phyloP scores from a whole-genome alignment of 2,329 filamentous ascomycete species.

The Periconia macrospinosa region DNA sequence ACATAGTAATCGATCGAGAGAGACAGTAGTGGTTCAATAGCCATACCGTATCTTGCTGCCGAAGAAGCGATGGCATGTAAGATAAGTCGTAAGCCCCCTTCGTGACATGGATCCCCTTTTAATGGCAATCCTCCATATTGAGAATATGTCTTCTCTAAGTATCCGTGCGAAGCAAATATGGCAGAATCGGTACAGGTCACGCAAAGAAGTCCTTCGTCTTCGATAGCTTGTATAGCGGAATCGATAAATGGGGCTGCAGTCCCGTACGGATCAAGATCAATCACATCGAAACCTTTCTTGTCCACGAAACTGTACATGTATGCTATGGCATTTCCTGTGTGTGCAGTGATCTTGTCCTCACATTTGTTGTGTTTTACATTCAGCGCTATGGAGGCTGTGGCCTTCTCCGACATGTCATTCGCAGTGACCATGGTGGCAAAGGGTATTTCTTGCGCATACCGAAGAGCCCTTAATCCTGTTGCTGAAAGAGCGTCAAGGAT shows the following conservation, averaged over 20 bases:
- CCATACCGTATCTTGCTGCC: constrained; percentile 81
- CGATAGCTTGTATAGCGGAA: constrained; percentile 81
- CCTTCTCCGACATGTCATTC: constrained; percentile 81
- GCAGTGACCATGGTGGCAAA: constrained; percentile 80
- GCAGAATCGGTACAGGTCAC: constrained; percentile 96
- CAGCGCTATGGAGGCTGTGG: constrained; percentile 76
- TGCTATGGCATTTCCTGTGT: constrained; percentile 79
- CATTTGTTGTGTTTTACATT: constrained; percentile 86
- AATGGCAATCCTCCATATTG: constrained; percentile 90
- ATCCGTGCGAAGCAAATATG: constrained; percentile 91
- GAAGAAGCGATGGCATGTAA: constrained; percentile 78
- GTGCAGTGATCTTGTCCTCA: constrained; percentile 69
- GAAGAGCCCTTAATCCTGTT: constrained; percentile 84
- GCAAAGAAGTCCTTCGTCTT: constrained; percentile 87
- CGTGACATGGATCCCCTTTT: constrained; percentile 84
- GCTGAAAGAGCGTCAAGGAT: constrained; percentile 95
- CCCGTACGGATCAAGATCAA: constrained; percentile 95
- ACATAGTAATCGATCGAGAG: constrained; percentile 96
- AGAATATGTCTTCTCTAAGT: constrained; percentile 89
- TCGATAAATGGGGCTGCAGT: constrained; percentile 92
- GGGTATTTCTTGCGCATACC: constrained; percentile 89
- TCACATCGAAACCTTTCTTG: constrained; percentile 74
- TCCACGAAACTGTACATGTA: constrained; percentile 84
- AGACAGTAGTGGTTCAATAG: constrained; percentile 87
- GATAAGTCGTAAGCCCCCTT: constrained; percentile 84